Conservation (phyloP, 306 rosid species). For the Gynostemma pentaphyllum region DNA sequence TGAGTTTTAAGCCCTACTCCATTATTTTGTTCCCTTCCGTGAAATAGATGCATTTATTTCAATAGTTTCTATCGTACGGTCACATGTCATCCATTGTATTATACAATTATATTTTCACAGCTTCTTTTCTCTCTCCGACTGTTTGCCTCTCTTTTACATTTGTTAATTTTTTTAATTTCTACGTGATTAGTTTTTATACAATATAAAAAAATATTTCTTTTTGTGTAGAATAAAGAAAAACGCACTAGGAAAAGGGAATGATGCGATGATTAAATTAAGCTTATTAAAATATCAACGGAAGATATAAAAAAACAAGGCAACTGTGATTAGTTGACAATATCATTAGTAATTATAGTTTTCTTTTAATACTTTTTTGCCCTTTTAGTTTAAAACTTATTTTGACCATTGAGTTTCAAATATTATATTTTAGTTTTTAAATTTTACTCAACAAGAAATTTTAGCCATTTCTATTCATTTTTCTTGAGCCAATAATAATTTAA, state of each 20-base stretch:
- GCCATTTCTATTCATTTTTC: too few species aligned
- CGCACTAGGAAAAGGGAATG: neutral
- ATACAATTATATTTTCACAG: too few species aligned
- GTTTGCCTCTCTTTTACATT: neutral
- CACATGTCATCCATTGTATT: too few species aligned
- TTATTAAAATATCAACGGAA: neutral
- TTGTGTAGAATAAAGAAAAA: neutral
- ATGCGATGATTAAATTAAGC: neutral
- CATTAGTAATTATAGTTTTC: slow-evolving; percentile 2
- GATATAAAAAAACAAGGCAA: neutral
- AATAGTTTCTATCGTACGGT: too few species aligned
- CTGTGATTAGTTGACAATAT: neutral
- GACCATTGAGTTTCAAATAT: neutral
- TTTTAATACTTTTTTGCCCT: neutral
- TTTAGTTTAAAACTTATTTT: neutral
- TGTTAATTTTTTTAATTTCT: neutral
- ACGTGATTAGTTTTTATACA: neutral
- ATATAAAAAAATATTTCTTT: neutral
- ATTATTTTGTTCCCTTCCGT: too few species aligned
- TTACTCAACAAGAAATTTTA: too few species aligned
- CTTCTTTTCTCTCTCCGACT: neutral
- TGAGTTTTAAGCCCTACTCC: too few species aligned
- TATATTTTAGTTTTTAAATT: neutral
- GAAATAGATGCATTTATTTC: too few species aligned
- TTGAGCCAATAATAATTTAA: too few species aligned